Evolutionary conservation across 352 stramenopile species (phyloP), one percentile per base, ranked within the genome.

Genomic region (Pythium coloratum): DNA sequence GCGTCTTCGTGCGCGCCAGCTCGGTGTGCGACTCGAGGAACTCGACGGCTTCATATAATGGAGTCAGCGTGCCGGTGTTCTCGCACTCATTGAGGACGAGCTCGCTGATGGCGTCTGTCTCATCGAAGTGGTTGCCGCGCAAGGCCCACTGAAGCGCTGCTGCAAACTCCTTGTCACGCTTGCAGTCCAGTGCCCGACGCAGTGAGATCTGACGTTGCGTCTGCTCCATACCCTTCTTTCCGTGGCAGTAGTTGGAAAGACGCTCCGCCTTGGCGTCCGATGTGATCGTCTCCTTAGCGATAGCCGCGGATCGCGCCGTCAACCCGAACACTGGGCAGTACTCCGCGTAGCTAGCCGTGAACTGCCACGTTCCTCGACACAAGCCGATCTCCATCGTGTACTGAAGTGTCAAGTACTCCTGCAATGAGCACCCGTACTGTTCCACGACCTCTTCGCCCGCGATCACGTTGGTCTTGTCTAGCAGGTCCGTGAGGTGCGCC

Each of bases 351-450:
- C 79, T 75, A 16, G 84, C 62, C 0, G 76, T 77, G 55, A 94
- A 77, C 64, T 89, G 82, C 86, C 86, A 92, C 65, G 89, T 76
- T 13, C 80, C 77, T 53, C 75, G 78, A 44, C 77, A 86, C 16
- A 74, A 63, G 8, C 74, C 76, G 7, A 93, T 76, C 20, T 93
- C 81, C 69, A 90, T 82, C 8, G 81, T 80, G 58, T 93, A 93
- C 51, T 89, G 68, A 18, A 93, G 59, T 7, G 88, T 16, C 36
- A 90, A 89, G 28, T 75, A 86, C 61, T 93, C 82, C 0, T 71
- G 73, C 36, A 91, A 58, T 10, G 81, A 84, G 42, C 82, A 88
- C 24, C 71, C 82, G 51, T 78, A 73, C 50, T 77, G 60, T 2
- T 80, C 69, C 24, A 89, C 50, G 32, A 81, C 32, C 28, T 90